phyloP scores from a whole-genome alignment of 768 basidiomycete genomes.

The Rhodocollybia butyracea region DNA sequence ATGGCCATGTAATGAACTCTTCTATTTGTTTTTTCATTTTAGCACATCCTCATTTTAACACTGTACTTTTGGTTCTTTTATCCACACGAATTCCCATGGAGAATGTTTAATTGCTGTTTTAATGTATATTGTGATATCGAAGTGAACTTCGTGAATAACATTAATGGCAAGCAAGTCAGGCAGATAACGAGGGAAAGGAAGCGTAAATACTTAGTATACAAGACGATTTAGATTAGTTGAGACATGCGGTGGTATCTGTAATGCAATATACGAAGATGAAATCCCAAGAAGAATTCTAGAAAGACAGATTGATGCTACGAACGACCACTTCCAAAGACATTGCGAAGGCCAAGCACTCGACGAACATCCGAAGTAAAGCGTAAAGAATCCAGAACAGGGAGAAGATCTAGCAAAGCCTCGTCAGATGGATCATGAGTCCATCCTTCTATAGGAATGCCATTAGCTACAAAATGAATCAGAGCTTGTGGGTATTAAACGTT shows the following conservation, averaged over 20 bases:
- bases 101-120: neutral
- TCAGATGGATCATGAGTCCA: slow-evolving; percentile 98
- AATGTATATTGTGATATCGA: neutral
- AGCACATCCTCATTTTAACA: slow-evolving; percentile 12
- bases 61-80: slow-evolving; percentile 14
- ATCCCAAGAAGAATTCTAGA: slow-evolving; percentile 22
- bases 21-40: slow-evolving; percentile 14
- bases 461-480: slow-evolving; percentile 51
- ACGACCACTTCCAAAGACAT: slow-evolving; percentile 31
- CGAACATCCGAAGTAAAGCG: slow-evolving; percentile 96
- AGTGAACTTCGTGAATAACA: neutral
- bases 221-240: slow-evolving; percentile 20
- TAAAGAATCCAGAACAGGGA: slow-evolving; percentile 93
- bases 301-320: slow-evolving; percentile 20
- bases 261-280: slow-evolving; percentile 21
- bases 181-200: neutral
- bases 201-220: slow-evolving; percentile 5
- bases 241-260: slow-evolving; percentile 30
- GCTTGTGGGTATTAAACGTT: slow-evolving; percentile 1
- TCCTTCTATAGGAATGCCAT: slow-evolving; percentile 98
- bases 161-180: slow-evolving; percentile 1
- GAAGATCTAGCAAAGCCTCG: slow-evolving; percentile 91
- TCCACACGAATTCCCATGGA: slow-evolving; percentile 14
- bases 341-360: slow-evolving; percentile 73
- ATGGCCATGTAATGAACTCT: slow-evolving; percentile 66